A percentile compares a stretch with the other conserved stretches of the same genome.
phyloP scores from a whole-genome alignment of 176 grass and related monocot species.

The Oryza officinalis region DNA sequence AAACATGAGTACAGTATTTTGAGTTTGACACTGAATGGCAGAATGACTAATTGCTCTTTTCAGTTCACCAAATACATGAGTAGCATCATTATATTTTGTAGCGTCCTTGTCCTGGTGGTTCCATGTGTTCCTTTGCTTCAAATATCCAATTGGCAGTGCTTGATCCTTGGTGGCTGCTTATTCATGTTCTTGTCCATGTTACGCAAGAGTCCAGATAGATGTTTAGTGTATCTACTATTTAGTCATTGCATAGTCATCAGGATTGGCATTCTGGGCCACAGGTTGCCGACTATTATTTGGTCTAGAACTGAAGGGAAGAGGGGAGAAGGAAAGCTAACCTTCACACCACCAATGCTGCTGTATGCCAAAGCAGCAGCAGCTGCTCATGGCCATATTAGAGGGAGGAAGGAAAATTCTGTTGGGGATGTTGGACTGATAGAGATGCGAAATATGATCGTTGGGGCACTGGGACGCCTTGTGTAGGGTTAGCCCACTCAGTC shows the following conservation, averaged over 20 bases:
- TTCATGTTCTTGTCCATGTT: constrained; percentile 20
- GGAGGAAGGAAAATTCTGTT: neutral
- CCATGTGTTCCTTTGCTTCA: neutral
- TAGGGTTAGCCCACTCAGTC: neutral
- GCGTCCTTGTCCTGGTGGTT: neutral
- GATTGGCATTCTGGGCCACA: neutral
- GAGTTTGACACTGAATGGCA: neutral
- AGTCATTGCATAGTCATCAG: neutral
- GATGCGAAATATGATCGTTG: neutral
- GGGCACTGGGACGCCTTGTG: neutral
- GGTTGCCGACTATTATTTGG: neutral
- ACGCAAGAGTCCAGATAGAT: neutral
- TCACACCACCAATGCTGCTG: neutral
- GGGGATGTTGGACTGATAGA: neutral
- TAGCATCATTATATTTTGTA: neutral
- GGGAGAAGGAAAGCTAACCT: neutral
- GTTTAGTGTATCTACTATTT: neutral
- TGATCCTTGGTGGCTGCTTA: constrained; percentile 8
- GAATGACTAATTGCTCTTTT: neutral
- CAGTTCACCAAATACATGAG: neutral
- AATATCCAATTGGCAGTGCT: constrained; percentile 11
- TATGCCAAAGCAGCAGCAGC: neutral
- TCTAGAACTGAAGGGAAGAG: neutral
- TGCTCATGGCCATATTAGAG: neutral
- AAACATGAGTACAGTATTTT: neutral